These are phyloP conservation scores for Phytophthora tentaculata DNA, from an alignment of 352 stramenopile species.

Conservation along the genomic window DNA sequence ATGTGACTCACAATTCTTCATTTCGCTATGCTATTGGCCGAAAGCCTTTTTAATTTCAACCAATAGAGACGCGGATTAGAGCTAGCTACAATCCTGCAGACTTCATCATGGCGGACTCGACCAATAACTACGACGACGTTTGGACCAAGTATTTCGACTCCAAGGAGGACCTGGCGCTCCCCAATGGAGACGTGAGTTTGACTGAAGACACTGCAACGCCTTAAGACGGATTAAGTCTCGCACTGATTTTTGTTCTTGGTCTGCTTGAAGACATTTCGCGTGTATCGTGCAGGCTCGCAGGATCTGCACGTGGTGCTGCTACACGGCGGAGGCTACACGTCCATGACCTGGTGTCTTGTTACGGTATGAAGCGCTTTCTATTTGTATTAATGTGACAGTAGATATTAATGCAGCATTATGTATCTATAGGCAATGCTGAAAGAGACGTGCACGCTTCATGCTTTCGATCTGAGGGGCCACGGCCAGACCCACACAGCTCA, in stretches of 20 bases:
- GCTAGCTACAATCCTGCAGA: background rate
- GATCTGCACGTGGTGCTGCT: constrained; percentile 83
- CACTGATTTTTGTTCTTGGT: constrained; percentile 13
- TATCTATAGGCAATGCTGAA: constrained; percentile 70
- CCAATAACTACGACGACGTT: constrained; percentile 39
- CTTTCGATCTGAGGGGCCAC: constrained; percentile 87
- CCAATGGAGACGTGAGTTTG: constrained; percentile 66
- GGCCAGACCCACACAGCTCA: constrained; percentile 63
- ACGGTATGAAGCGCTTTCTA: constrained; percentile 41
- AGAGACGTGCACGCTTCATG: constrained; percentile 76
- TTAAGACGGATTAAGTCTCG: background rate
- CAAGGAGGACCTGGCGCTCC: constrained; percentile 63
- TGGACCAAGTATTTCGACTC: constrained; percentile 84
- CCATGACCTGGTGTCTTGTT: constrained; percentile 86
- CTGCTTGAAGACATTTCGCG: constrained; percentile 68
- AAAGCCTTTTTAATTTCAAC: background rate
- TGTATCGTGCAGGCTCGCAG: constrained; percentile 71
- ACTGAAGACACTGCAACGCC: background rate
- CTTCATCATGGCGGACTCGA: constrained; percentile 13
- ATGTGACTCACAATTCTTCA: background rate
- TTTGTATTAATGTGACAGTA: too few species aligned
- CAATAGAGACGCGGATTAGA: constrained; percentile 5
- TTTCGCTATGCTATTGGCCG: background rate
- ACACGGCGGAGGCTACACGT: constrained; percentile 87
- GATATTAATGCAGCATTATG: too few species aligned